These are phyloP conservation scores for Trypanosoma grayi DNA, from an alignment of 208 protist species.

Conservation along the genomic window DNA sequence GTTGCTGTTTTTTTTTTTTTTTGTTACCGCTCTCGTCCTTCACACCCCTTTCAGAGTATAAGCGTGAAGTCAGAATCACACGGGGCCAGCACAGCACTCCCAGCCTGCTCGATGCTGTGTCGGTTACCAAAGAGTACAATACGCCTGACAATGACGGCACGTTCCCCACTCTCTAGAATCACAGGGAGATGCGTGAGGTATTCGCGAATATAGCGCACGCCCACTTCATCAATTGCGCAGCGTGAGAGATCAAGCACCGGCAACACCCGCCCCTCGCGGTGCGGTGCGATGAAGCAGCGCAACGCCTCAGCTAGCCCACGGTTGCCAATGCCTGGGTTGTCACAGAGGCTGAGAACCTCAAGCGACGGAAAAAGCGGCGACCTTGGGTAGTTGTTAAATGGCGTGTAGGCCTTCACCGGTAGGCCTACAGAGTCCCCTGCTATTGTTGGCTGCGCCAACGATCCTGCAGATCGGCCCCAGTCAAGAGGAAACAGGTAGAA, in stretches of 20 bases:
- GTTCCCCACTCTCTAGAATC: slow-evolving; percentile 16
- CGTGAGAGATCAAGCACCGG: slow-evolving; percentile 70
- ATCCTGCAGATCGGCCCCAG: slow-evolving; percentile 3
- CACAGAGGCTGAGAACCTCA: slow-evolving; percentile 65
- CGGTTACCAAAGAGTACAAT: slow-evolving; percentile 72
- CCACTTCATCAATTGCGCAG: slow-evolving; percentile 47
- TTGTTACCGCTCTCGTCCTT: not conserved
- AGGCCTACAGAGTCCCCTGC: slow-evolving; percentile 9
- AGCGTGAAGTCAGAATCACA: not conserved
- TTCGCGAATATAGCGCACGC: slow-evolving; percentile 36
- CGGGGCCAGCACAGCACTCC: no score
- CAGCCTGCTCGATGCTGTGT: slow-evolving; percentile 32
- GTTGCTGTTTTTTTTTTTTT: slow-evolving; percentile 4
- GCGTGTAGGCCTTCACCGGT: slow-evolving; percentile 36
- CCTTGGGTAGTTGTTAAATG: slow-evolving; percentile 26
- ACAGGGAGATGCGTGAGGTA: slow-evolving; percentile 43
- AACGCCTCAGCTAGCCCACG: slow-evolving; percentile 50
- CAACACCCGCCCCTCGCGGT: slow-evolving; percentile 45
- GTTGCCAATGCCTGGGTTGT: slow-evolving; percentile 70
- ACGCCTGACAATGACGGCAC: slow-evolving; percentile 38
- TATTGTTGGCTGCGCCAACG: slow-evolving; percentile 14
- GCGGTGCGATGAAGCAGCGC: slow-evolving; percentile 52
- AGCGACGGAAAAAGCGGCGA: slow-evolving; percentile 67
- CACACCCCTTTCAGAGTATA: not conserved
- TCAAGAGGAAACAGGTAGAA: slow-evolving; percentile 75